A percentile compares a stretch with the other conserved stretches of the same genome.
Conservation (phyloP, 1,284 basidiomycete species). For the Malassezia yamatoensis region DNA sequence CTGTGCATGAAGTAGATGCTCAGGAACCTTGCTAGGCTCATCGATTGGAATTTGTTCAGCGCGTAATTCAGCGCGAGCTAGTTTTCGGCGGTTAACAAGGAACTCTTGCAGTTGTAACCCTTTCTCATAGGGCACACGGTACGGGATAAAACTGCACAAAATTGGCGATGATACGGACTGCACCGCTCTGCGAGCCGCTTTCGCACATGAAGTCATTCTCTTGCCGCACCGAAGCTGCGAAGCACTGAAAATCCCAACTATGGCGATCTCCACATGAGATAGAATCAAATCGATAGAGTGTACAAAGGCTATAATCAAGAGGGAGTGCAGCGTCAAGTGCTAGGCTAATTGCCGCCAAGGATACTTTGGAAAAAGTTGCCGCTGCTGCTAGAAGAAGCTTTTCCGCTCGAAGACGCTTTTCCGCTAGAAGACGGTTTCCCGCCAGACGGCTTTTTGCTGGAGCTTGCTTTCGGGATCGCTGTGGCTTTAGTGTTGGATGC, state of each 20-base stretch:
- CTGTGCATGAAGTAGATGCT: slow-evolving; percentile 47
- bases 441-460: neutral
- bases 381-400: neutral
- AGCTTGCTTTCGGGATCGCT: neutral
- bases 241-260: too few relatives aligned
- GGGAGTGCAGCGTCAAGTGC: too few relatives aligned
- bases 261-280: too few relatives aligned
- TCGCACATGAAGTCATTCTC: too few relatives aligned
- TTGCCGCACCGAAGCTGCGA: too few relatives aligned
- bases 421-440: neutral
- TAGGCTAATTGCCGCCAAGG: neutral
- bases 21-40: slow-evolving; percentile 61
- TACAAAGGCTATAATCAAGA: neutral
- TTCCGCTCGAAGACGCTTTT: neutral
- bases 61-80: slow-evolving; percentile 55
- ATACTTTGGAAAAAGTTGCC: neutral
- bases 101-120: slow-evolving; percentile 41
- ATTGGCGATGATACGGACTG: slow-evolving; percentile 11
- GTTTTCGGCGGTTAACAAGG: slow-evolving; percentile 27
- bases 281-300: neutral
- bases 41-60: slow-evolving; percentile 63
- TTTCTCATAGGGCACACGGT: slow-evolving; percentile 36
- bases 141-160: slow-evolving; percentile 27
- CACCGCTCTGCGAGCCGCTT: too few relatives aligned
- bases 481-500: neutral